phyloP scores from a whole-genome alignment of 2,329 filamentous ascomycete genomes.

The Pleurostoma richardsiae region DNA sequence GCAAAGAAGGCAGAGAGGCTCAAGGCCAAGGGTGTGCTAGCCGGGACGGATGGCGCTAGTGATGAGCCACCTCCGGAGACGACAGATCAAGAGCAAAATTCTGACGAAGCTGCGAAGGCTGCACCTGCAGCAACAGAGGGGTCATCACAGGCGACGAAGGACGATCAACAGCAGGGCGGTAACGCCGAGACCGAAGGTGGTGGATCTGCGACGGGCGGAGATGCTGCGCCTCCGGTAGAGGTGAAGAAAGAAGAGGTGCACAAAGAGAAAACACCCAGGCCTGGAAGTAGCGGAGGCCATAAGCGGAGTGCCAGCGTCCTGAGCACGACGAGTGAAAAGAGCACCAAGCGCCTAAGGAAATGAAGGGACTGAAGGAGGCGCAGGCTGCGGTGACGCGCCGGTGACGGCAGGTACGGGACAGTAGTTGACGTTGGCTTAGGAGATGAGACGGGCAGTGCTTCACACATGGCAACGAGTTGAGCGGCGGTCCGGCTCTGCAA shows the following conservation, averaged over 20 bases:
- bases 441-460: too few species aligned
- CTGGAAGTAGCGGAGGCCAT: slow-evolving; percentile 41
- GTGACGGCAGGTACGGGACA: background rate
- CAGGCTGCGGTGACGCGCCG: slow-evolving; percentile 1
- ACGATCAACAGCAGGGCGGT: background rate
- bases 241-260: slow-evolving; percentile 19
- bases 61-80: slow-evolving; percentile 8
- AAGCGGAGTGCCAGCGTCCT: slow-evolving; percentile 83
- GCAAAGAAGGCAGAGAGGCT: slow-evolving; percentile 50
- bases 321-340: slow-evolving; percentile 63
- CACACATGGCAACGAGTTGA: too few species aligned
- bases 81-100: slow-evolving; percentile 4
- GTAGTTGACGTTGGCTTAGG: too few species aligned
- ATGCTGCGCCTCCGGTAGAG: slow-evolving; percentile 7
- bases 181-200: background rate
- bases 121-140: slow-evolving; percentile 1
- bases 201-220: background rate
- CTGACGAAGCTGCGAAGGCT: slow-evolving; percentile 9
- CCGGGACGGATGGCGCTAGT: slow-evolving; percentile 10
- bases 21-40: slow-evolving; percentile 23
- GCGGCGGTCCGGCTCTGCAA: too few species aligned
- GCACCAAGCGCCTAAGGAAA: slow-evolving; percentile 53
- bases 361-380: slow-evolving; percentile 20
- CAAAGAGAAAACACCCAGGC: slow-evolving; percentile 25
- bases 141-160: slow-evolving; percentile 2